phyloP scores from a whole-genome alignment of 306 rosid species.

The Dalbergia cultrata region DNA sequence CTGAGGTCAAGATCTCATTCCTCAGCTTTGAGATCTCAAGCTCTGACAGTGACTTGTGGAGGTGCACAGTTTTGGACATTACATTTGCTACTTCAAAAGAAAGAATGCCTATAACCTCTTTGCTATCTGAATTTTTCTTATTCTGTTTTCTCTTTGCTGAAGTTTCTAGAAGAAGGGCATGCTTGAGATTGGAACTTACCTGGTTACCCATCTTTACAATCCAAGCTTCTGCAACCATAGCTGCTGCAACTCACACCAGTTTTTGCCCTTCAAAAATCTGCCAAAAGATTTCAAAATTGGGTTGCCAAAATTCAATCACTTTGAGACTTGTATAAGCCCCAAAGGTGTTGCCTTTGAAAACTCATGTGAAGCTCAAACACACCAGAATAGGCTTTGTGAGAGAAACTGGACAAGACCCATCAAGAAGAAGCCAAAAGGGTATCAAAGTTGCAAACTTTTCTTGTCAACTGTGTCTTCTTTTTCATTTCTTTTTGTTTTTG shows the following conservation, averaged over 20 bases:
- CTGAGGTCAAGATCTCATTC: constrained; percentile 74
- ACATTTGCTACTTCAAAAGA: constrained; percentile 91
- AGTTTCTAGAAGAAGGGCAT: constrained; percentile 75
- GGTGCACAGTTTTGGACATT: constrained; percentile 82
- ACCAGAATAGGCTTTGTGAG: neutral
- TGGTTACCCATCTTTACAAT: constrained; percentile 92
- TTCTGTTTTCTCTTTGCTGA: constrained; percentile 65
- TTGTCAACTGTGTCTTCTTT: neutral
- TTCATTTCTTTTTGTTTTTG: no score
- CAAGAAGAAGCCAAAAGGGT: constrained; percentile 19
- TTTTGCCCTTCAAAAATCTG: constrained; percentile 27
- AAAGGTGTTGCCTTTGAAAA: constrained; percentile 37
- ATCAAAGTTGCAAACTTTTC: constrained; percentile 39
- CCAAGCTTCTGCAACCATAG: constrained; percentile 97
- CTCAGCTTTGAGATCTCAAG: constrained; percentile 85
- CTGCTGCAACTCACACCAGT: constrained; percentile 46
- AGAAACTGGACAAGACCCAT: constrained; percentile 44
- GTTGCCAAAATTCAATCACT: constrained; percentile 14
- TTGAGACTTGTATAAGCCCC: constrained; percentile 9
- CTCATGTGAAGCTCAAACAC: constrained; percentile 15
- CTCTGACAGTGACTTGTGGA: constrained; percentile 74
- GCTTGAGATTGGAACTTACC: constrained; percentile 83
- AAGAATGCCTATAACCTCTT: constrained; percentile 76
- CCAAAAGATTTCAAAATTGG: constrained; percentile 14
- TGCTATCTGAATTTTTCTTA: constrained; percentile 39